Evolutionary conservation across 2,329 filamentous ascomycete species (phyloP).

Genomic region (Aspergillus cejpii): DNA sequence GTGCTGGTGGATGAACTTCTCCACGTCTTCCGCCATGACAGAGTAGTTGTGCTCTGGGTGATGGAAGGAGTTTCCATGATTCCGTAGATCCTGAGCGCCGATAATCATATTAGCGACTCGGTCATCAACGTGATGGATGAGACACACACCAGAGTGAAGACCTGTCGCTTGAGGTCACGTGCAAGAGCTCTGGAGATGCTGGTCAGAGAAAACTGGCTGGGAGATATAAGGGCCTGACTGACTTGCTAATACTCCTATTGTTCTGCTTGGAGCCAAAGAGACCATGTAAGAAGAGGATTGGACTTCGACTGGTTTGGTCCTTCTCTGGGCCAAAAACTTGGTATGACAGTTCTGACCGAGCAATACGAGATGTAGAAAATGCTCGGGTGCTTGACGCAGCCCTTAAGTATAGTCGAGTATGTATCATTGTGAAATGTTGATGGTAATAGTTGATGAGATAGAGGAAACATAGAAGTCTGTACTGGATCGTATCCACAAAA

Average conservation of each 20-base stretch:
- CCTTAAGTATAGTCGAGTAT: constrained; percentile 12
- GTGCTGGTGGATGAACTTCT: constrained; percentile 67
- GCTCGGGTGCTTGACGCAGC: constrained; percentile 16
- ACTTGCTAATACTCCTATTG: constrained; percentile 92
- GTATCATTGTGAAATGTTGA: constrained; percentile 10
- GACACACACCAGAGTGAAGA: constrained; percentile 68
- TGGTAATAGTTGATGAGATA: constrained; percentile 5
- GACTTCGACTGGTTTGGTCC: constrained; percentile 39
- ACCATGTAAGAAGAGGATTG: constrained; percentile 85
- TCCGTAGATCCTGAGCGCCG: constrained; percentile 66
- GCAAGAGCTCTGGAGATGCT: constrained; percentile 55
- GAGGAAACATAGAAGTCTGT: neutral
- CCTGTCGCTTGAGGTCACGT: constrained; percentile 67
- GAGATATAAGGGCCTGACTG: constrained; percentile 31
- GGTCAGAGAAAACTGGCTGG: neutral
- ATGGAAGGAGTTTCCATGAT: constrained; percentile 88
- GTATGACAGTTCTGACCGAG: constrained; percentile 29
- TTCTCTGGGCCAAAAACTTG: constrained; percentile 34
- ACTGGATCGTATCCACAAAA: neutral
- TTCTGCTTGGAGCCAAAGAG: constrained; percentile 95
- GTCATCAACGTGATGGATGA: constrained; percentile 6
- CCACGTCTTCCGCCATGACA: constrained; percentile 75
- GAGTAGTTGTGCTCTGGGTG: constrained; percentile 67
- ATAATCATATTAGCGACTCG: neutral
- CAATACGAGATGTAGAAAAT: constrained; percentile 29